Evolutionary conservation across 495 filamentous ascomycete species (phyloP), one percentile per base, ranked within the genome.

Genomic region (Hypoxylon fuscum): DNA sequence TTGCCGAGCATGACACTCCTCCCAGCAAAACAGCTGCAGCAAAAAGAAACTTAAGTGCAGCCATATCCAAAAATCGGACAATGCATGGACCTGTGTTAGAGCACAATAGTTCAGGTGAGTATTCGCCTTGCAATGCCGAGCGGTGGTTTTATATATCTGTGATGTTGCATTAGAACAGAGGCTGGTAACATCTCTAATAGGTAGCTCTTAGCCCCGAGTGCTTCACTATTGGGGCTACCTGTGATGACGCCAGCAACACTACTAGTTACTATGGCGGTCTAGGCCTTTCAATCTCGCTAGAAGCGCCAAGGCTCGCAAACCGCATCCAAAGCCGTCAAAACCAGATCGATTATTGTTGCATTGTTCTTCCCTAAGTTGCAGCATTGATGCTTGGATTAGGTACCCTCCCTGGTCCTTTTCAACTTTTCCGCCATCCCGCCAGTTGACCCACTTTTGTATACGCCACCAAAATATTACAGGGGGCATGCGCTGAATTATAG

Each of bases 241-340:
- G 14, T 25, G 59, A 57, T 63, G 59, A 52, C 59, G 59, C 53
- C 59, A 63, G 59, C 59, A 50, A 32, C 32, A 38, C 43, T 27
- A 6, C 38, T 31, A 55, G 44, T 17, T 5, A 14, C 8, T 31
- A 43, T 47, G 44, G 25, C 41, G 23, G 35, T 62, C 44, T 40
- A 14, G 47, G 15, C 32, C 41, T 18, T 48, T 41, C 44, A 32
- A 44, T 25, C 41, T 48, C 17, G 17, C 34, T 25, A 17, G 8
- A 34, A 12, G 31, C 32, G 52, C 18, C 12, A 17, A 31, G 29
- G 23, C 6, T 15, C 23, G 32, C 37, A 40, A 20, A 31, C 31
- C 25, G 4, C 15, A 38, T 59, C 27, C 45, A 9, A 11, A 10
- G n/a, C n/a, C n/a, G n/a, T n/a, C n/a, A n/a, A n/a, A n/a, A n/a